These are phyloP conservation scores for Novymonas esmeraldas DNA, from an alignment of 208 protist species.

Conservation along the genomic window DNA sequence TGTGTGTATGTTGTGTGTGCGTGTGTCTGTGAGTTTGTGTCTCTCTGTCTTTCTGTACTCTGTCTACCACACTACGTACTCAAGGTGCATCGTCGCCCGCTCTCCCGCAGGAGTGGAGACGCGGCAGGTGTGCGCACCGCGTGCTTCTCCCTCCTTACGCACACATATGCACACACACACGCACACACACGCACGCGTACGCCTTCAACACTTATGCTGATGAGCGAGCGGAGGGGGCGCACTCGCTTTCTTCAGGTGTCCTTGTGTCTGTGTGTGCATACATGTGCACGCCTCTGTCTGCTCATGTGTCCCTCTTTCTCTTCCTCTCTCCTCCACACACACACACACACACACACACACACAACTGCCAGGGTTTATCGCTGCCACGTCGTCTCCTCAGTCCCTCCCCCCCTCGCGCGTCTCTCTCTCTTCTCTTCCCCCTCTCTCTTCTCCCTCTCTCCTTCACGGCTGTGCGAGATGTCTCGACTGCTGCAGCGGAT, in stretches of 20 bases:
- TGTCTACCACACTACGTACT: too few species aligned
- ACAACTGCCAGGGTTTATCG: too few species aligned
- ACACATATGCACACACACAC: too few species aligned
- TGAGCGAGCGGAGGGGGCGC: too few species aligned
- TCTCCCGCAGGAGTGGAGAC: too few species aligned
- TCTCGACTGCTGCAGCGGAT: constrained; percentile 69
- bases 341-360: too few species aligned
- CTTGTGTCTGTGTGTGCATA: not conserved
- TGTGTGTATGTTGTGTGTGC: not conserved
- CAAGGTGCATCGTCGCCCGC: too few species aligned
- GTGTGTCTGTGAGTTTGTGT: not conserved
- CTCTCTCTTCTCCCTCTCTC: constrained; percentile 3
- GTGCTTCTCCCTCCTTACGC: too few species aligned
- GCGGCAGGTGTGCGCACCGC: too few species aligned
- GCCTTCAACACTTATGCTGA: not conserved
- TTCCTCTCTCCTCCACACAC: constrained; percentile 5
- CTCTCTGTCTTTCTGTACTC: too few species aligned
- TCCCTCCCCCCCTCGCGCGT: not conserved
- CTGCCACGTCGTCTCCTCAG: too few species aligned
- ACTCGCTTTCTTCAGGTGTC: not conserved
- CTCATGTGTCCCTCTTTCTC: not conserved
- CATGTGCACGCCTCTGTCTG: not conserved
- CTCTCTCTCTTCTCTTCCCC: constrained; percentile 7
- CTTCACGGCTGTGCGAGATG: constrained; percentile 37
- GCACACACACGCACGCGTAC: not conserved